Evolutionary conservation across 2,329 filamentous ascomycete species (phyloP).

Genomic region (Pseudocercospora cruenta): DNA sequence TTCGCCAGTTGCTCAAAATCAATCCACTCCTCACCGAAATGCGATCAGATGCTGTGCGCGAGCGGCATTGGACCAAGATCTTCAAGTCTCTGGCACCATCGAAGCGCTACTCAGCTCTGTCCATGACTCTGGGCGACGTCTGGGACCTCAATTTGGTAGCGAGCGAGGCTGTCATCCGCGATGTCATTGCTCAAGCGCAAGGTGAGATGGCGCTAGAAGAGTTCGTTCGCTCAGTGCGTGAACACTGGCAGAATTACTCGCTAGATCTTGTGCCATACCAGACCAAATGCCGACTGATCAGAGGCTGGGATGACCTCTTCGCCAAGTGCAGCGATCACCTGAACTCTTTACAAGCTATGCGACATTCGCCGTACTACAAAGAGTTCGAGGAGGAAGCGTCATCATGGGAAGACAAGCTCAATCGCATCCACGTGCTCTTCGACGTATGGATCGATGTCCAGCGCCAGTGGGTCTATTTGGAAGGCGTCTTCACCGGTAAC

Average conservation of each 20-base stretch:
- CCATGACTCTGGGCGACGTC: conserved; percentile 95
- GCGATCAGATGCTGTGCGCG: conserved; percentile 94
- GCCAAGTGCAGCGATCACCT: conserved; percentile 98
- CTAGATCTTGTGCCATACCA: conserved; percentile 96
- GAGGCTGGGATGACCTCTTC: conserved; percentile 97
- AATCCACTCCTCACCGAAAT: conserved; percentile 86
- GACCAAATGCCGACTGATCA: conserved; percentile 95
- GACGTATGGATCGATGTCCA: conserved; percentile 99
- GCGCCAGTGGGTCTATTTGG: conserved; percentile 98
- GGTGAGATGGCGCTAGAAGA: conserved; percentile 98
- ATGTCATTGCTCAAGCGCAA: conserved; percentile 93
- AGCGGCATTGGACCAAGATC: conserved; percentile 96
- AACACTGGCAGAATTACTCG: conserved; percentile 94
- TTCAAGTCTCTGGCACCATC: conserved; percentile 93
- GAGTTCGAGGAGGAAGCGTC: conserved; percentile 98
- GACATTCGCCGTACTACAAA: conserved; percentile 98
- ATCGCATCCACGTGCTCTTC: conserved; percentile 94
- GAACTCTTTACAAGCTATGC: conserved; percentile 97
- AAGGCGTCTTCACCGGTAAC: conserved; percentile 98
- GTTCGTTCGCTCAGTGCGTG: conserved; percentile 92
- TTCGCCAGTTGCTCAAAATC: conserved; percentile 86
- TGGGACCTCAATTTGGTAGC: conserved; percentile 94
- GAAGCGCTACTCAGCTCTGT: conserved; percentile 90
- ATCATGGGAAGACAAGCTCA: conserved; percentile 96
- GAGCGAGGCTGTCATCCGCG: conserved; percentile 83